Evolutionary conservation across 176 grass and related monocot species (phyloP), one percentile per base, ranked within the genome.

Genomic region (Musa beccarii): DNA sequence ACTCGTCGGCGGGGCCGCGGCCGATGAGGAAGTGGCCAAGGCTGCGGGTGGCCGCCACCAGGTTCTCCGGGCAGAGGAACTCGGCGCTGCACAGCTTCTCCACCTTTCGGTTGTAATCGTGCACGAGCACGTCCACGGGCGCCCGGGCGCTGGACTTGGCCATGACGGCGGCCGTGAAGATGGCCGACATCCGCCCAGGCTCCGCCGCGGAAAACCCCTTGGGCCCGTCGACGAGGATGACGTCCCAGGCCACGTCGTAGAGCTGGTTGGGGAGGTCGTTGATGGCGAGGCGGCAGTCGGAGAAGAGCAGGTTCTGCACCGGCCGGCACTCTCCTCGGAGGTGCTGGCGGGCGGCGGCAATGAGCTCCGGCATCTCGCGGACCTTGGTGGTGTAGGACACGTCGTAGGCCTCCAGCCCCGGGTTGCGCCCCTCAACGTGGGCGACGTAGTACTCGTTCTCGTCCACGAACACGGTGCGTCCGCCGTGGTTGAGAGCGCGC

Each of bases 401-500:
- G 80, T 98, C 95, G 72, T 98, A 98, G 62, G 90, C 90, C 82
- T 98, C 95, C 11, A 98, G 55, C 7, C 90, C 95, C 26, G 88
- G 95, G 65, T 89, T 82, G 12, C 84, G 88, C 0, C 80, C 81
- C 73, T 98, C 95, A 0, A 98, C 76, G 85, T 98, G 87, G 51
- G 95, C 87, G 63, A 98, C 87, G 85, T 98, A 98, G 83, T 93
- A 98, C 83, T 98, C 89, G 89, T 98, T 98, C 88, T 98, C 95
- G 73, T 96, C 93, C 5, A 96, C 79, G 84, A 97, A 97, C 59
- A 97, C 93, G 1, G 93, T 97, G 28, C 86, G 87, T 0, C 93
- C 93, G 74, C 93, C 93, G 76, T 85, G 83, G 86, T 96, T 96
- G 24, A 96, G 87, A 24, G 93, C 93, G n/a, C 90, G 88, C 95